phyloP scores from a whole-genome alignment of 441 rosid species.

The Melastoma candidum region DNA sequence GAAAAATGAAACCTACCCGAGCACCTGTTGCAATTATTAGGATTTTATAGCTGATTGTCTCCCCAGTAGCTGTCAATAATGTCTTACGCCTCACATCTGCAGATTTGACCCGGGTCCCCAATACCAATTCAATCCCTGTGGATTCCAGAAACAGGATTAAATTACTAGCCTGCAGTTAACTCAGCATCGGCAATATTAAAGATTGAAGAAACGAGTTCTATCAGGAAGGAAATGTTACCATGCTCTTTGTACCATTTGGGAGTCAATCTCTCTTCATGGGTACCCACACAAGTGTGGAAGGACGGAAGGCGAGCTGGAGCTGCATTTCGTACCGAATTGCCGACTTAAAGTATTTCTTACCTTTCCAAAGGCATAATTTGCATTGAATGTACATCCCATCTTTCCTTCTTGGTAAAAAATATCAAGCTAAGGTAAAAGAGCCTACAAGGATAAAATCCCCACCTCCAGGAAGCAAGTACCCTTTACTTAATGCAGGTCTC shows the following conservation, averaged over 20 bases:
- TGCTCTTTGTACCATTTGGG: conserved; percentile 87
- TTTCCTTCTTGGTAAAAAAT: neutral
- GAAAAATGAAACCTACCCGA: conserved; percentile 59
- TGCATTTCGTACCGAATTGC: conserved; percentile 27
- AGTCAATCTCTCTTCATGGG: conserved; percentile 76
- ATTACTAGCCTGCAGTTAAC: conserved; percentile 3
- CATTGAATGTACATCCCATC: neutral
- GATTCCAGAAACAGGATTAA: conserved; percentile 6
- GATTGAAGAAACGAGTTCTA: no score
- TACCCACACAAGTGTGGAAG: conserved; percentile 93
- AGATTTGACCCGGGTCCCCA: conserved; percentile 86
- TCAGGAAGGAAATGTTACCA: conserved; percentile 36
- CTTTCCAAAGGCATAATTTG: neutral
- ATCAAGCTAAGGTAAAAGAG: neutral
- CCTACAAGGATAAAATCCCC: conserved; percentile 13
- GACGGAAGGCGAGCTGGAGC: conserved; percentile 91
- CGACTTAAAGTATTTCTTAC: conserved; percentile 1
- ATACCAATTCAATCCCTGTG: conserved; percentile 85
- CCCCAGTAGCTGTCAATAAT: conserved; percentile 77
- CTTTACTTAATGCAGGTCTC: conserved; percentile 96
- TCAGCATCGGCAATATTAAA: neutral
- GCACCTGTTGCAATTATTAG: conserved; percentile 97
- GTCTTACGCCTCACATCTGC: conserved; percentile 84
- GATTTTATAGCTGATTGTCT: conserved; percentile 84
- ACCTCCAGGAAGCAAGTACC: conserved; percentile 87